These are phyloP conservation scores for Salvia miltiorrhiza DNA, from an alignment of 257 asterid species.

Conservation along the genomic window DNA sequence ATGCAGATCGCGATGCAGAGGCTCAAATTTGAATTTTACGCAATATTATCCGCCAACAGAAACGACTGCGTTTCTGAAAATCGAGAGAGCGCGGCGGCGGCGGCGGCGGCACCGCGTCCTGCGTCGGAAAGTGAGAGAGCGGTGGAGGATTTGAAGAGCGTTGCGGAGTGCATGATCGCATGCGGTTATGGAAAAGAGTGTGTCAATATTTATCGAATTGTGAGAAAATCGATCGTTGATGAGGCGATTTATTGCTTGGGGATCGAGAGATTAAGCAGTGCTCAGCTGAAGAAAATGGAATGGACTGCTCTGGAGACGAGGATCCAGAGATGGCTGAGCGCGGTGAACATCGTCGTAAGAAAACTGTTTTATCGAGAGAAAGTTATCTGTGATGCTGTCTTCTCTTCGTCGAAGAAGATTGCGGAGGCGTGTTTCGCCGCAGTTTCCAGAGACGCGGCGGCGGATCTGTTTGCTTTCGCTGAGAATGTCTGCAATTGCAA, in stretches of 20 bases:
- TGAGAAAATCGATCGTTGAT: slow-evolving; percentile 61
- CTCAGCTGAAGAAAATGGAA: slow-evolving; percentile 66
- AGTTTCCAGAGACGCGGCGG: slow-evolving; percentile 48
- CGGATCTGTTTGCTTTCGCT: slow-evolving; percentile 43
- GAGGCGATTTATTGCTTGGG: slow-evolving; percentile 65
- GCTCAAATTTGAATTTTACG: slow-evolving; percentile 55
- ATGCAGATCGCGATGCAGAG: slow-evolving; percentile 68
- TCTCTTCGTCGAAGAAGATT: slow-evolving; percentile 47
- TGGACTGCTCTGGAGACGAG: slow-evolving; percentile 54
- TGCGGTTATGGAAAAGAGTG: slow-evolving; percentile 74
- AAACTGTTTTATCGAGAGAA: slow-evolving; percentile 60
- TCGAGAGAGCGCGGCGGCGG: slow-evolving; percentile 25
- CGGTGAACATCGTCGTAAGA: slow-evolving; percentile 42
- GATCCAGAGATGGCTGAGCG: slow-evolving; percentile 48
- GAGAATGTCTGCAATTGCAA: slow-evolving; percentile 50
- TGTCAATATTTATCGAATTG: slow-evolving; percentile 43
- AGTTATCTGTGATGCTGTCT: slow-evolving; percentile 53
- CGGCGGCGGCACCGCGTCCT: too few species aligned
- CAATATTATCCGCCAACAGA: slow-evolving; percentile 39
- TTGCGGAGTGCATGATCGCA: slow-evolving; percentile 68
- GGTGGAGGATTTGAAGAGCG: slow-evolving; percentile 45
- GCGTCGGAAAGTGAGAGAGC: slow-evolving; percentile 33
- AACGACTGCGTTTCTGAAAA: slow-evolving; percentile 36
- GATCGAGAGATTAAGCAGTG: slow-evolving; percentile 38
- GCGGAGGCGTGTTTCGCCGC: slow-evolving; percentile 62